These are phyloP conservation scores for Tetrahymena borealis DNA, from an alignment of 73 alveolate species.

Conservation along the genomic window DNA sequence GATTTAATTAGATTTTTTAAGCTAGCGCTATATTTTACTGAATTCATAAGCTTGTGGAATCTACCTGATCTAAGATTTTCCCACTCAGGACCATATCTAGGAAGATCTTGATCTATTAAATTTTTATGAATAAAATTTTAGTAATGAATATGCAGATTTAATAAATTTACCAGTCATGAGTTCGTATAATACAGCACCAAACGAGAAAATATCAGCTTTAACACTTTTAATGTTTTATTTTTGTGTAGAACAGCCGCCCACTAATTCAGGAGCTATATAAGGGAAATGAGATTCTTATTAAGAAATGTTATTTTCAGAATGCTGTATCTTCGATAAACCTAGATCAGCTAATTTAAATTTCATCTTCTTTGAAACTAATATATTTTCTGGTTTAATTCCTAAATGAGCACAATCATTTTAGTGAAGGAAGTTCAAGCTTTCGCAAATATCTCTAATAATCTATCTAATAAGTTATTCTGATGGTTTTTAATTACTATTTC, in stretches of 20 bases:
- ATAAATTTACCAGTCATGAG: neutral
- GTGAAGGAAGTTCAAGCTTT: neutral
- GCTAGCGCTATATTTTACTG: neutral
- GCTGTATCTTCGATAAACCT: neutral
- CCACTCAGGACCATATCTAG: neutral
- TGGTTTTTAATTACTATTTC: neutral
- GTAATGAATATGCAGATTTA: no score
- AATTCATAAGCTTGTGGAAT: neutral
- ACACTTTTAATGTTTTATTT: neutral
- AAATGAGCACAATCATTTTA: neutral
- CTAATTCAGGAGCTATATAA: neutral
- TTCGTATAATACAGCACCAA: neutral
- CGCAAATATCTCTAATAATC: neutral
- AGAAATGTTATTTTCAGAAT: neutral
- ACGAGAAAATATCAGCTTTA: neutral
- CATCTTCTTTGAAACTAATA: neutral
- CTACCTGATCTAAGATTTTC: neutral
- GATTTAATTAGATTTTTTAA: neutral
- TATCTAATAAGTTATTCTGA: neutral
- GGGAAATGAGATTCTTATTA: neutral
- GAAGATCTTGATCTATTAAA: neutral
- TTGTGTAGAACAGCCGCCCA: neutral
- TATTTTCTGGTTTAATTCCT: neutral
- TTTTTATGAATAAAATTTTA: neutral
- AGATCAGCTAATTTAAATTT: neutral